These are phyloP conservation scores for Saturnispora silvae DNA, from an alignment of 805 yeast species.

Conservation along the genomic window DNA sequence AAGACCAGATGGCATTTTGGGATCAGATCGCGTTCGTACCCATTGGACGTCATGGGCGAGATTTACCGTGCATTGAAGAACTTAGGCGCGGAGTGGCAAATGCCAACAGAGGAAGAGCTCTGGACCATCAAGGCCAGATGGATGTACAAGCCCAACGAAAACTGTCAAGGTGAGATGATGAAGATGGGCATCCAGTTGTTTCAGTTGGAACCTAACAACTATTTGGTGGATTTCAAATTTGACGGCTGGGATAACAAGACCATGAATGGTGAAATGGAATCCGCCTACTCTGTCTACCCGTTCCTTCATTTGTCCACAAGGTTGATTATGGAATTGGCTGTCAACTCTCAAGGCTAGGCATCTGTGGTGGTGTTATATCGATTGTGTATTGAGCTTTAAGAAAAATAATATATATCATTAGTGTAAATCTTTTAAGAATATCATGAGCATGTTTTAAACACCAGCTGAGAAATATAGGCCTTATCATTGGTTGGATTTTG, in stretches of 20 bases:
- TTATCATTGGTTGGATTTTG: too few species aligned
- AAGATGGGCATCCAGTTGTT: conserved; percentile 95
- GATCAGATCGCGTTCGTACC: conserved; percentile 89
- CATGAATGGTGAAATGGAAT: conserved; percentile 56
- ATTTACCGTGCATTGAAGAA: conserved; percentile 88
- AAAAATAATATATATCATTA: too few species aligned
- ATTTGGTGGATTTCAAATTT: conserved; percentile 91
- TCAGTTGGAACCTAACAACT: conserved; percentile 92
- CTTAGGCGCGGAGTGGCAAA: conserved; percentile 95
- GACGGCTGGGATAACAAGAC: conserved; percentile 82
- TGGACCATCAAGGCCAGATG: conserved; percentile 96
- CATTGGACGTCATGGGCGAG: conserved; percentile 97
- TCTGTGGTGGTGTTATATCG: too few species aligned
- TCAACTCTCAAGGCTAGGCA: conserved; percentile 55
- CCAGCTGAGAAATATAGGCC: too few species aligned
- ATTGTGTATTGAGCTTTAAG: too few species aligned
- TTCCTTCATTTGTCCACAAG: conserved; percentile 86
- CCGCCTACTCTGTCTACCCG: conserved; percentile 92
- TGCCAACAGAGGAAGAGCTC: conserved; percentile 85
- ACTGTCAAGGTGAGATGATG: conserved; percentile 62
- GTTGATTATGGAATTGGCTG: conserved; percentile 93
- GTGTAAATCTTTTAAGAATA: too few species aligned
- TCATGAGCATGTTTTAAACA: too few species aligned
- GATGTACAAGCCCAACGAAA: conserved; percentile 48
- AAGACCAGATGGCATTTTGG: conserved; percentile 99